A percentile compares a stretch with the other conserved stretches of the same genome.
Evolutionary conservation across 345 rosid species (phyloP).

Genomic region (Laguncularia racemosa): DNA sequence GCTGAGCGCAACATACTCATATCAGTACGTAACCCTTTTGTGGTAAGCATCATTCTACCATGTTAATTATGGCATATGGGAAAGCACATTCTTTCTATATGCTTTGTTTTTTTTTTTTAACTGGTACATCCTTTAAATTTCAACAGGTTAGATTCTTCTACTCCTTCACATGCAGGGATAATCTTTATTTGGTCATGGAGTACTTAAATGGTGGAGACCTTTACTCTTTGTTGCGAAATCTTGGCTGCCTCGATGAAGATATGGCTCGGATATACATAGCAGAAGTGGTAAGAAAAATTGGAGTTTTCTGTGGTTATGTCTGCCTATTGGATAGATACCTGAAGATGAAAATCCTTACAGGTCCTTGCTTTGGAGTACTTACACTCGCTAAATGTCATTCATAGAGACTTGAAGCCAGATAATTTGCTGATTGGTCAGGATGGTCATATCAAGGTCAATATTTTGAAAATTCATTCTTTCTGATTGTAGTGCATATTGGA

Average conservation of each 20-base stretch:
- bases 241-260: slow-evolving; percentile 92
- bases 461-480: slow-evolving; percentile 6
- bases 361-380: slow-evolving; percentile 97
- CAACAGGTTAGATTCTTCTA: slow-evolving; percentile 93
- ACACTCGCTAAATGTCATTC: slow-evolving; percentile 88
- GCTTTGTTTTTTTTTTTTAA: slow-evolving; percentile 5
- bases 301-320: slow-evolving; percentile 6
- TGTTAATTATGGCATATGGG: neutral
- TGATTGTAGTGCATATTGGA: neutral
- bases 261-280: slow-evolving; percentile 90
- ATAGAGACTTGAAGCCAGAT: slow-evolving; percentile 97
- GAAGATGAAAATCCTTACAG: slow-evolving; percentile 41
- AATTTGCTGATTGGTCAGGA: slow-evolving; percentile 94
- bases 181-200: slow-evolving; percentile 97
- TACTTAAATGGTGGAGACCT: slow-evolving; percentile 97
- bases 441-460: slow-evolving; percentile 93
- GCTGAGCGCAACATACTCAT: slow-evolving; percentile 93
- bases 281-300: slow-evolving; percentile 70
- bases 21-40: slow-evolving; percentile 94
- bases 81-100: slow-evolving; percentile 6
- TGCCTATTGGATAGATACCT: slow-evolving; percentile 14
- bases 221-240: slow-evolving; percentile 73
- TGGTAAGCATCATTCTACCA: slow-evolving; percentile 44
- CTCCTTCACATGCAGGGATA: slow-evolving; percentile 97
- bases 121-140: slow-evolving; percentile 23